Percentiles rank a stretch among this genome's conserved stretches.
Evolutionary conservation across 139 green algal species (phyloP).

Genomic region (Zygnema circumcarinatum): DNA sequence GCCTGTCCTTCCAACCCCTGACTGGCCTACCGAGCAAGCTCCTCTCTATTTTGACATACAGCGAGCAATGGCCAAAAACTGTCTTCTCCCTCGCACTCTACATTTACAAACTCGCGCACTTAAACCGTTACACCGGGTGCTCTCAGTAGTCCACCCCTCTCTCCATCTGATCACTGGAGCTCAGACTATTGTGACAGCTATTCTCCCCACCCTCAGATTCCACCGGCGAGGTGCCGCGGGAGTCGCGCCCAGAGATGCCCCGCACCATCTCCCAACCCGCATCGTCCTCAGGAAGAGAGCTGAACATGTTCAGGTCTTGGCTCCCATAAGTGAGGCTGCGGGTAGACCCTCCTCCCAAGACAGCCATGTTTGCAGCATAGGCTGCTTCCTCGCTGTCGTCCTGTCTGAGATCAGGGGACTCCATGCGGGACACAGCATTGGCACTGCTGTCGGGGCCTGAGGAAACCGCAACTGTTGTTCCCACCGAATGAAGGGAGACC

Average conservation of each 20-base stretch:
- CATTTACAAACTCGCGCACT: too few relatives aligned
- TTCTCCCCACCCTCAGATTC: background rate
- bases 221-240: background rate
- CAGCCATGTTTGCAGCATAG: background rate
- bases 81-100: too few relatives aligned
- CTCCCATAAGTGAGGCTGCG: background rate
- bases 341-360: background rate
- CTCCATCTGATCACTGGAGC: background rate
- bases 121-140: too few relatives aligned
- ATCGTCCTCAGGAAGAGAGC: background rate
- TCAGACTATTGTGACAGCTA: background rate
- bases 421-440: background rate
- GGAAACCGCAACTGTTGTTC: background rate
- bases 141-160: too few relatives aligned
- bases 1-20: too few relatives aligned
- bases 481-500: background rate
- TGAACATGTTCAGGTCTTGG: background rate
- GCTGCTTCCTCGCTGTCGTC: background rate
- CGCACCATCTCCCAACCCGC: background rate
- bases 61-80: too few relatives aligned
- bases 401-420: background rate
- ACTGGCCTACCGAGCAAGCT: too few relatives aligned
- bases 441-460: background rate
- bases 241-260: background rate
- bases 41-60: too few relatives aligned